Conservation (phyloP, 257 asterid genomes). For the Penstemon newberryi region DNA sequence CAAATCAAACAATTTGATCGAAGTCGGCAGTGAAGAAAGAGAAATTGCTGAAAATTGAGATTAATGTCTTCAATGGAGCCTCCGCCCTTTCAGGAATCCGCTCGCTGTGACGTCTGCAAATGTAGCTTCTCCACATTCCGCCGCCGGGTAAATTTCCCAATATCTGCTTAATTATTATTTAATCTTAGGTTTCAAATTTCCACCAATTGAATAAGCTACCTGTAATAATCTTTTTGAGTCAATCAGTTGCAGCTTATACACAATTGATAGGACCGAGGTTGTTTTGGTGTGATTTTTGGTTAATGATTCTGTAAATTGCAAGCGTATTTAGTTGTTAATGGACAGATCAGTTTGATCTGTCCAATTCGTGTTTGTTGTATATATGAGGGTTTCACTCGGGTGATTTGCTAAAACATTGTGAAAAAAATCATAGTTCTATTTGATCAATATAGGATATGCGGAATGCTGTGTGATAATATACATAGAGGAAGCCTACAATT, state of each 20-base stretch:
- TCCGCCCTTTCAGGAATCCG: conserved; percentile 79
- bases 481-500: conserved; percentile 6
- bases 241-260: no score
- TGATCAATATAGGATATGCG: neutral
- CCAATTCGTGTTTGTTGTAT: conserved; percentile 1
- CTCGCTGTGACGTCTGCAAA: conserved; percentile 93
- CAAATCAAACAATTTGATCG: conserved; percentile 7
- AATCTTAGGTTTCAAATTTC: no score
- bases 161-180: neutral
- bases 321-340: conserved; percentile 2
- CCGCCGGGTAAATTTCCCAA: conserved; percentile 68
- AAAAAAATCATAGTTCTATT: no score
- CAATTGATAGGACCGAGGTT: neutral
- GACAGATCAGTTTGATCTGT: conserved; percentile 12
- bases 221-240: no score
- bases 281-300: conserved; percentile 23
- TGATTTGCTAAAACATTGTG: neutral
- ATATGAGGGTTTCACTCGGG: conserved; percentile 1
- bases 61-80: conserved; percentile 57
- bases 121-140: conserved; percentile 96
- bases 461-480: conserved; percentile 18
- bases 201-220: no score
- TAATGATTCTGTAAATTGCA: conserved; percentile 11
- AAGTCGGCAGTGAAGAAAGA: conserved; percentile 19
- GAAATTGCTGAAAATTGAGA: conserved; percentile 27